phyloP scores from a whole-genome alignment of 2,329 filamentous ascomycete species.

The Leptosphaerulina australis region DNA sequence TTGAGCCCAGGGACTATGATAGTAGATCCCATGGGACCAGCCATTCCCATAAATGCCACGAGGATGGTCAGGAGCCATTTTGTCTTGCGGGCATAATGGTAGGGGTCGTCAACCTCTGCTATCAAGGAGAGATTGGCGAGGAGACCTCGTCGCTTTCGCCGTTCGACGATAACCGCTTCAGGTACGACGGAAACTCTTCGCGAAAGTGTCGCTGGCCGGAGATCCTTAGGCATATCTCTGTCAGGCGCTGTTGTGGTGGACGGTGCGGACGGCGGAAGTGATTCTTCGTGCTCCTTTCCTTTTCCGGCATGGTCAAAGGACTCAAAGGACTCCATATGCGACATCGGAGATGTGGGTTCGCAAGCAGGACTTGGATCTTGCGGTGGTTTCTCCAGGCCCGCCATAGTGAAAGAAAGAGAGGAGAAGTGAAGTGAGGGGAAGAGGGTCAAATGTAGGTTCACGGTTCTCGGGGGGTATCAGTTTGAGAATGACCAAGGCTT shows the following conservation, averaged over 20 bases:
- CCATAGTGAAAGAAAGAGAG: constrained; percentile 2
- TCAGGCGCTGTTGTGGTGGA: constrained; percentile 9
- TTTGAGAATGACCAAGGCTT: constrained; percentile 1
- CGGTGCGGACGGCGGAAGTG: constrained; percentile 1
- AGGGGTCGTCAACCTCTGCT: constrained; percentile 78
- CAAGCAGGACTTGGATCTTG: constrained; percentile 3
- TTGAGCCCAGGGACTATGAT: constrained; percentile 70
- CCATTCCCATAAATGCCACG: constrained; percentile 76
- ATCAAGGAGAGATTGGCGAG: constrained; percentile 73
- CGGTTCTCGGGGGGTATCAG: neutral
- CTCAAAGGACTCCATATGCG: constrained; percentile 2
- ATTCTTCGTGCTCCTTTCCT: constrained; percentile 2
- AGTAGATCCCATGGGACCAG: constrained; percentile 80
- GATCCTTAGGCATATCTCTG: constrained; percentile 5
- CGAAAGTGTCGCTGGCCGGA: constrained; percentile 6
- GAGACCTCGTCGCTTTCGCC: constrained; percentile 75
- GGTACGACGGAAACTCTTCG: constrained; percentile 7
- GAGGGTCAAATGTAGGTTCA: constrained; percentile 3
- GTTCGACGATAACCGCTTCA: constrained; percentile 8
- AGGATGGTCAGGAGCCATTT: constrained; percentile 87
- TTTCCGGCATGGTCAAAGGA: constrained; percentile 2
- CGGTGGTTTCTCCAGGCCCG: constrained; percentile 1
- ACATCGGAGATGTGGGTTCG: constrained; percentile 2
- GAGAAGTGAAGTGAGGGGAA: constrained; percentile 2
- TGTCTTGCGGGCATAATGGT: constrained; percentile 71